phyloP scores from a whole-genome alignment of 768 basidiomycete genomes.

The Termitomyces sp. region DNA sequence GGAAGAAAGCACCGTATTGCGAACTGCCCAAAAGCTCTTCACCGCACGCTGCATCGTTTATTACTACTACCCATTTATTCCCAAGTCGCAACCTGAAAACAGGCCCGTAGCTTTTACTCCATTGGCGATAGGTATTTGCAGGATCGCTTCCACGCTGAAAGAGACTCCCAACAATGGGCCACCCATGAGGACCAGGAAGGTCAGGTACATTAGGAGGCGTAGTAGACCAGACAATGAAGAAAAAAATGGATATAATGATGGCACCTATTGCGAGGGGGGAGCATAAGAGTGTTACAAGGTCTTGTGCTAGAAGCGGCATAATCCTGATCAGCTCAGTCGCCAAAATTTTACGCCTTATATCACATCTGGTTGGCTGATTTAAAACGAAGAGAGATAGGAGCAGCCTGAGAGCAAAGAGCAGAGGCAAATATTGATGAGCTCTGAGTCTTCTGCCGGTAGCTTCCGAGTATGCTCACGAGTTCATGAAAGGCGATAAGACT shows the following conservation, averaged over 20 bases:
- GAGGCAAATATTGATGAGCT: background rate
- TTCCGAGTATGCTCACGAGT: no score
- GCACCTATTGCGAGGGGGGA: background rate
- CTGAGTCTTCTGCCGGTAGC: no score
- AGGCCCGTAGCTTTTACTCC: slow-evolving; percentile 14
- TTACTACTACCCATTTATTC: slow-evolving; percentile 11
- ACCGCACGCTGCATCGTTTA: slow-evolving; percentile 10
- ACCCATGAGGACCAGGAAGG: slow-evolving; percentile 13
- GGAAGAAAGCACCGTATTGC: slow-evolving; percentile 10
- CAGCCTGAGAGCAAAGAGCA: slow-evolving; percentile 1
- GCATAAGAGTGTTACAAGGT: background rate
- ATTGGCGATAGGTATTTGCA: slow-evolving; percentile 12
- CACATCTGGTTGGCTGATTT: no score
- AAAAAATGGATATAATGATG: background rate
- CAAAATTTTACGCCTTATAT: background rate
- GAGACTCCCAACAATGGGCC: slow-evolving; percentile 14
- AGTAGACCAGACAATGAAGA: slow-evolving; percentile 6
- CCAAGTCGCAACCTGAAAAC: slow-evolving; percentile 13
- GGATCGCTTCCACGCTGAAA: slow-evolving; percentile 12
- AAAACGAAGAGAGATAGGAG: no score
- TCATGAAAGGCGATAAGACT: no score
- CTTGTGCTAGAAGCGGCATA: background rate
- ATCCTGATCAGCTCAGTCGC: background rate
- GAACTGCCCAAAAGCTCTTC: slow-evolving; percentile 12
- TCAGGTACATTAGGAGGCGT: slow-evolving; percentile 5